Base-by-base conservation (phyloP, 1,284 basidiomycete genomes). In the Austroboletus niveus region DNA sequence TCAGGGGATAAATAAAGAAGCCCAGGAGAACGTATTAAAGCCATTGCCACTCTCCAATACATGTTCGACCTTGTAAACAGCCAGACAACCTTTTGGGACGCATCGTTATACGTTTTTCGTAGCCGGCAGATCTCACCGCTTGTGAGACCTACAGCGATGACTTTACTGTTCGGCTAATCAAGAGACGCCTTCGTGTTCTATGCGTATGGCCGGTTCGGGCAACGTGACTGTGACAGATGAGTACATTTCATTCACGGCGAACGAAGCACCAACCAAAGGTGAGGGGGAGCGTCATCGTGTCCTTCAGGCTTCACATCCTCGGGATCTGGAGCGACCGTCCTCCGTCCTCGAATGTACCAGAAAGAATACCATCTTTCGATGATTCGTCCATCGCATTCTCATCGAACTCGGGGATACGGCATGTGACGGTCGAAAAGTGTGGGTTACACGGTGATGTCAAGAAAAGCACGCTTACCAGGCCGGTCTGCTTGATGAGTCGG, bases 141-240 rank as follows among this genome's bases (percentile, higher is more conserved):
- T 2, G 89, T 86, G 31, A 87, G 85, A 1, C 92, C 92, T 6
- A 88, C 79, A 3, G 87, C 91, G 3, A 97, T 64, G 5, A 86
- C 62, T 52, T 87, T 84, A 53, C 89, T 91, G 57, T 92, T 92
- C 2, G 85, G 86, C 92, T 92, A 96, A 60, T 94, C 92, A 39
- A 95, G 74, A 32, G 81, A 88, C 80, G 51, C 91, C 88, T 52
- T 86, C 82, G 2, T 92, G 68, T 57, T 88, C 81, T 6, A 95
- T 78, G 7, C 81, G 77, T 5, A 93, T 49, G 5, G 87, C 62
- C 0, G 92, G 89, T 40, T 84, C 72, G 0, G 80, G 63, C 52
- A 87, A 62, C 55, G 72, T 29, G 38, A 7, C 27, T 29, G 27
- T 29, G 27, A 29, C 27, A 29, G 47, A 42, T 52, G 24, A 54